A percentile compares a stretch with the other conserved stretches of the same genome.
Evolutionary conservation across 1,284 basidiomycete genomes (phyloP).

Genomic region (Ceratorhiza oryzae-sativae): DNA sequence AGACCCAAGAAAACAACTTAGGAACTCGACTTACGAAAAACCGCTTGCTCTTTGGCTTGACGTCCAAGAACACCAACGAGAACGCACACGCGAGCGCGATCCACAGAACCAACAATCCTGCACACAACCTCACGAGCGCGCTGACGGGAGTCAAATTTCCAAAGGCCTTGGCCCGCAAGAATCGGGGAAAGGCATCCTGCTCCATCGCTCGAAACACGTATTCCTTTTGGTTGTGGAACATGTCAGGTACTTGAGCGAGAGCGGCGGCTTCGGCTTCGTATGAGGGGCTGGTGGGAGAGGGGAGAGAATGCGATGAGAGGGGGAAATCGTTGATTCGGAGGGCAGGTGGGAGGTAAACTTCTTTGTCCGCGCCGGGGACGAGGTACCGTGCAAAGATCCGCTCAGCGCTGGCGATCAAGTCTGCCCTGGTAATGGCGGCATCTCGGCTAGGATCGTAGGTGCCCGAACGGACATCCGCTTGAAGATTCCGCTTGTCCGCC

Average conservation of each 20-base stretch:
- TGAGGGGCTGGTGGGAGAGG: conserved; percentile 58
- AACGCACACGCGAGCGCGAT: conserved; percentile 89
- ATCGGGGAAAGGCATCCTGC: conserved; percentile 95
- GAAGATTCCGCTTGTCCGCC: conserved; percentile 61
- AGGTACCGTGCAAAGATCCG: conserved; percentile 95
- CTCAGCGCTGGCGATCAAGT: conserved; percentile 92
- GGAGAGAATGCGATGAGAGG: conserved; percentile 66
- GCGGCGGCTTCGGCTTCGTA: conserved; percentile 71
- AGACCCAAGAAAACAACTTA: conserved; percentile 38
- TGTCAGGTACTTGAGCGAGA: conserved; percentile 91
- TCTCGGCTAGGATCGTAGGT: conserved; percentile 90
- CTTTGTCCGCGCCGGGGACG: conserved; percentile 65
- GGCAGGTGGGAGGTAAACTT: conserved; percentile 92
- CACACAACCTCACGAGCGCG: conserved; percentile 81
- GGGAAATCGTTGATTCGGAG: conserved; percentile 83
- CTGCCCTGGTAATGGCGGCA: conserved; percentile 85
- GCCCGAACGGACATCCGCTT: conserved; percentile 72
- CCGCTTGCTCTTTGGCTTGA: conserved; percentile 85
- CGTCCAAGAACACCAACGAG: conserved; percentile 92
- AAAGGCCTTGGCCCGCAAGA: conserved; percentile 95
- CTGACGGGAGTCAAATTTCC: conserved; percentile 94
- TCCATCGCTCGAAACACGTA: conserved; percentile 98
- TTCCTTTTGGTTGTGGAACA: conserved; percentile 97
- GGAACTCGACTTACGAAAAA: conserved; percentile 80
- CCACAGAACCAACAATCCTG: conserved; percentile 90